A percentile compares a stretch with the other conserved stretches of the same genome.
Evolutionary conservation across 495 filamentous ascomycete species (phyloP).

Genomic region (Penicillium arizonense): DNA sequence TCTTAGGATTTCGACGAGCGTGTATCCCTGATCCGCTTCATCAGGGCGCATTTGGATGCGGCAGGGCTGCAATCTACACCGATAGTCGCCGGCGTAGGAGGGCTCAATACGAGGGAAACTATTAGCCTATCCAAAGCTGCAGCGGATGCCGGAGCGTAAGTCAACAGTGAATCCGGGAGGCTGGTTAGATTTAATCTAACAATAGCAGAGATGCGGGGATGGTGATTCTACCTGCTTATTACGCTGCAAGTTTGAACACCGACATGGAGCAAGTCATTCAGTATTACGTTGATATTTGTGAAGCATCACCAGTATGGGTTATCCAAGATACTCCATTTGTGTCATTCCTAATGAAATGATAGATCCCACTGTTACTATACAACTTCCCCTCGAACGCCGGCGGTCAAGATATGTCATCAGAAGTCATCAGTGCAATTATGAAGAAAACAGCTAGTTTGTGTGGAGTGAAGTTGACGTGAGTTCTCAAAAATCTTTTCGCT

Average conservation of each 20-base stretch:
- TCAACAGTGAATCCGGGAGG: neutral
- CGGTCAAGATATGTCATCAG: slow-evolving; percentile 23
- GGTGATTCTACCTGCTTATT: slow-evolving; percentile 25
- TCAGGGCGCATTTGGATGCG: slow-evolving; percentile 15
- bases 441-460: slow-evolving; percentile 15
- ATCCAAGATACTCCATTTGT: neutral
- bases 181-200: neutral
- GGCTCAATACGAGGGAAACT: slow-evolving; percentile 20
- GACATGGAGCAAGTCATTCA: slow-evolving; percentile 16
- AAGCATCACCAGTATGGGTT: slow-evolving; percentile 17
- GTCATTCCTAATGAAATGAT: neutral
- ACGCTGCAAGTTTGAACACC: slow-evolving; percentile 19
- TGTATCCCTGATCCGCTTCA: slow-evolving; percentile 18
- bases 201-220: slow-evolving; percentile 18
- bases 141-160: slow-evolving; percentile 20
- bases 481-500: neutral
- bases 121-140: slow-evolving; percentile 13
- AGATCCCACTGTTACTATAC: slow-evolving; percentile 22
- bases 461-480: slow-evolving; percentile 21
- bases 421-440: slow-evolving; percentile 16
- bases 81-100: slow-evolving; percentile 20
- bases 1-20: slow-evolving; percentile 17
- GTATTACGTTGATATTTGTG: slow-evolving; percentile 22
- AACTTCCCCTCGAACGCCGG: slow-evolving; percentile 24
- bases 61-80: slow-evolving; percentile 17